Percentiles rank a stretch among this genome's conserved stretches.
phyloP scores from a whole-genome alignment of 257 asterid species.

The Cordia subcordata region DNA sequence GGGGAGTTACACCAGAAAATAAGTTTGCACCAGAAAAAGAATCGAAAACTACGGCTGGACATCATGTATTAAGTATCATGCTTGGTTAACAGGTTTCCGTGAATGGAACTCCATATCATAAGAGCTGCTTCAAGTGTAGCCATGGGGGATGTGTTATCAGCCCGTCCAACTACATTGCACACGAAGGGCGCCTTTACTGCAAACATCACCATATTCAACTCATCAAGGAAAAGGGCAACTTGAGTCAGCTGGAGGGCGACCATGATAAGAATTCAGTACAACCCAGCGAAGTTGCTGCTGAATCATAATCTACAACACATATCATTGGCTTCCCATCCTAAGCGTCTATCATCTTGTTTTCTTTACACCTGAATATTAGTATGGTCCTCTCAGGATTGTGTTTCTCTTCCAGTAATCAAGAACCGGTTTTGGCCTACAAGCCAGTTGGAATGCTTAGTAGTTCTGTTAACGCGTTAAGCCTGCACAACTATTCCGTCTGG shows the following conservation, averaged over 20 bases:
- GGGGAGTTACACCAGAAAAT: too few species aligned
- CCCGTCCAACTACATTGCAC: conserved; percentile 91
- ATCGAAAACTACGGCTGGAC: too few species aligned
- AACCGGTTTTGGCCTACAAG: conserved; percentile 16
- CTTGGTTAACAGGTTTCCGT: conserved; percentile 56
- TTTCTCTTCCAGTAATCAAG: conserved; percentile 17
- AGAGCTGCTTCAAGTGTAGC: conserved; percentile 88
- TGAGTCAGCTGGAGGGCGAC: conserved; percentile 84
- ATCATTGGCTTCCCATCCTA: conserved; percentile 4
- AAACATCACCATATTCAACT: conserved; percentile 97
- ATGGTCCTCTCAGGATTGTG: conserved; percentile 13
- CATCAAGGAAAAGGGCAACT: conserved; percentile 60
- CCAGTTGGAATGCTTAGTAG: conserved; percentile 6
- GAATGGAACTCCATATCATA: conserved; percentile 82
- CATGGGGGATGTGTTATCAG: conserved; percentile 96
- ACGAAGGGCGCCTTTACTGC: conserved; percentile 92
- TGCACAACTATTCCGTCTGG: conserved; percentile 23
- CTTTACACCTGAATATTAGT: conserved; percentile 10
- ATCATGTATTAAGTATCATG: neutral
- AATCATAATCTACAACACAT: conserved; percentile 18
- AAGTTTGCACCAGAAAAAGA: too few species aligned
- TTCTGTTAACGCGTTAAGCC: conserved; percentile 8
- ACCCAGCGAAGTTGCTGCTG: conserved; percentile 28
- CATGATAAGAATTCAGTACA: conserved; percentile 29
- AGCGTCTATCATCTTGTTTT: neutral